These are phyloP conservation scores for Dryas drummondii DNA, from an alignment of 306 rosid species.

Conservation along the genomic window DNA sequence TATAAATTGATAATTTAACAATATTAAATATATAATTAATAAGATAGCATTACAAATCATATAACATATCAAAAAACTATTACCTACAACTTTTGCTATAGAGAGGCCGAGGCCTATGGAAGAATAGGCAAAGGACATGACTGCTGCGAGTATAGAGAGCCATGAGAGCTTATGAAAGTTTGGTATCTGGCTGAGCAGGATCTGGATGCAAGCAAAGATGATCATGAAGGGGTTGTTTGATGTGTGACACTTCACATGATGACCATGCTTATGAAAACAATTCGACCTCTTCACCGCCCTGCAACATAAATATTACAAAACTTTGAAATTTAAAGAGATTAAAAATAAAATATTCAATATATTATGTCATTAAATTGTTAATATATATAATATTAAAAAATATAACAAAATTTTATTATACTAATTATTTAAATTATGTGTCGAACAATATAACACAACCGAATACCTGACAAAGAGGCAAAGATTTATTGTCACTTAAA, in stretches of 20 bases:
- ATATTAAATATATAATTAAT: no score
- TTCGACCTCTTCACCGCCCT: conserved; percentile 91
- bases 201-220: conserved; percentile 66
- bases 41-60: not conserved
- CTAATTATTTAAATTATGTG: no score
- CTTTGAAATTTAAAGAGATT: no score
- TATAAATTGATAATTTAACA: no score
- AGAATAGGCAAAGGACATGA: conserved; percentile 93
- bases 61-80: no score
- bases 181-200: conserved; percentile 79
- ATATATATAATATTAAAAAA: no score
- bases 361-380: no score
- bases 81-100: conserved; percentile 66
- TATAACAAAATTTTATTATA: no score
- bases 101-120: conserved; percentile 92
- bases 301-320: not conserved
- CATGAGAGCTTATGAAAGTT: conserved; percentile 84
- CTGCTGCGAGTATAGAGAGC: conserved; percentile 96
- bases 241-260: conserved; percentile 46
- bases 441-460: no score
- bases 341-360: no score
- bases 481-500: not conserved
- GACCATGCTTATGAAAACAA: conserved; percentile 85
- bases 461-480: no score
- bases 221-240: conserved; percentile 77